Evolutionary conservation across 495 filamentous ascomycete species (phyloP), one percentile per base, ranked within the genome.

Genomic region (Podospora fimiseda): DNA sequence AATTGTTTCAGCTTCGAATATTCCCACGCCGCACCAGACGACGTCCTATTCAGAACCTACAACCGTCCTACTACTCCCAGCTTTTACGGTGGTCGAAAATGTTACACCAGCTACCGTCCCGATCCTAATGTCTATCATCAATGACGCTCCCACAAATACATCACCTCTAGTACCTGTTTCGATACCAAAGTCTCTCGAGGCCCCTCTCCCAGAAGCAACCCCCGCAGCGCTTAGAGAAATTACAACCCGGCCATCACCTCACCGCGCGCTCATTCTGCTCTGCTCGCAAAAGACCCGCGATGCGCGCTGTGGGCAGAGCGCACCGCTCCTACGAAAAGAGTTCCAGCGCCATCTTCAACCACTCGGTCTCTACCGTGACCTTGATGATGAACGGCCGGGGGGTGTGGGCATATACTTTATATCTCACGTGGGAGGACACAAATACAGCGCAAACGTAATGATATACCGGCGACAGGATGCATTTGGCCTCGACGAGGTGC

Each of bases 351-450:
- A 97, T 62, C 75, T 98, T 42, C 86, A 90, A 2, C 83, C 87
- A 0, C 72, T 92, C 2, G 89, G 90, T 0, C 70, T 98, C 3
- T 90, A 87, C 66, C 84, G 94, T 19, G 93, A 97, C 62, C 70
- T 91, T 33, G 81, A 90, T 47, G 93, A 98, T 63, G 82, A 87
- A 66, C 67, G 93, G 38, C 85, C 89, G 0, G 92, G 91, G 14
- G 93, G 94, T 1, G 91, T 94, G 2, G 91, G 89, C 1, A 86
- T 98, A 47, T 92, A 96, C 61, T 98, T 97, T 64, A 90, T 97
- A 59, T 90, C 83, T 57, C 93, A 98, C 64, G 89, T 96, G 0
- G 93, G 93, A 9, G 93, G 93, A 0, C 93, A 98, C 64, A 94
- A 95, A 70, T 97, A 89, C 65, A 80, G 82, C 6, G 93, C 92